Percentiles rank a stretch among this genome's conserved stretches.
These are phyloP conservation scores for Fragaria nilgerrensis DNA, from an alignment of 306 rosid genomes.

Conservation along the genomic window DNA sequence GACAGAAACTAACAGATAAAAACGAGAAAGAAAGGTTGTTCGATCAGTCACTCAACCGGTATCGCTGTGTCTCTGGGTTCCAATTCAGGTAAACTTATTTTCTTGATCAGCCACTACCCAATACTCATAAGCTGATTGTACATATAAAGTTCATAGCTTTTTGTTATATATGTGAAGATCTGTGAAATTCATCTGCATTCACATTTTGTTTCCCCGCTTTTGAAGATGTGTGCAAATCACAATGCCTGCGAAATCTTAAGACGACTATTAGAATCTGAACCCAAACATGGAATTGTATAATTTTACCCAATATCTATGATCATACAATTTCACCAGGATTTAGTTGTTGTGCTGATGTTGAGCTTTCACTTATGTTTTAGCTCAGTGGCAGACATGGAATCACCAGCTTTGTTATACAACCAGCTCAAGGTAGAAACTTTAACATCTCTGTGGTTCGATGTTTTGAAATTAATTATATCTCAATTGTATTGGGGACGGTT, in stretches of 20 bases:
- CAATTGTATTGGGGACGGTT: conserved; percentile 4
- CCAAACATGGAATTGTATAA: neutral
- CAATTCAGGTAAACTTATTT: conserved; percentile 1
- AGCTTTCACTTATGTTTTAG: neutral
- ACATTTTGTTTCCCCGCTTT: neutral
- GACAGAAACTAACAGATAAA: neutral
- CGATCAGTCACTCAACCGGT: neutral
- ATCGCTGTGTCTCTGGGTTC: neutral
- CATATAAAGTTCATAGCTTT: neutral
- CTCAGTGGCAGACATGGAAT: conserved; percentile 35
- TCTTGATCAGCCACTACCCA: conserved; percentile 1
- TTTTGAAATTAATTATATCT: neutral
- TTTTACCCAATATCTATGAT: neutral
- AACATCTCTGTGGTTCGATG: neutral
- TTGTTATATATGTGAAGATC: neutral
- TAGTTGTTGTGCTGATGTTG: neutral
- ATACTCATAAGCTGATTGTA: neutral
- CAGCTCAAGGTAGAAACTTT: conserved; percentile 39
- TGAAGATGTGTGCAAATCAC: neutral
- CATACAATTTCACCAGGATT: neutral
- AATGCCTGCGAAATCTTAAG: neutral
- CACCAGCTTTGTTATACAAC: conserved; percentile 34
- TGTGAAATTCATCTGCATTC: neutral
- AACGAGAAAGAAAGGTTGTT: neutral
- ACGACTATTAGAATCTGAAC: neutral